Conservation (phyloP, 805 yeast species). For the Candida broadrunensis region DNA sequence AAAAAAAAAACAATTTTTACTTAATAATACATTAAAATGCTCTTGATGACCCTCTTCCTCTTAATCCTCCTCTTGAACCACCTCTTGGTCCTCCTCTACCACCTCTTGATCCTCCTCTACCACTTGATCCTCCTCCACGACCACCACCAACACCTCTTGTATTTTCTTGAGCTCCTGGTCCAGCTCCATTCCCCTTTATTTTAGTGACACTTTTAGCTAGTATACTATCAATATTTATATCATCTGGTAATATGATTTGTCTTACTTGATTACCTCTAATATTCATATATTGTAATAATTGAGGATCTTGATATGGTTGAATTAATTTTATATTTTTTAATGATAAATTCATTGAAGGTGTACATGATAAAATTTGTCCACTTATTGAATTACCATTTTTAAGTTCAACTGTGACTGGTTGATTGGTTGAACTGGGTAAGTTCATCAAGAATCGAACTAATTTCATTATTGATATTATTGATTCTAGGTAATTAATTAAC, state of each 20-base stretch:
- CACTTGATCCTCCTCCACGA: conserved; percentile 30
- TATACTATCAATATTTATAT: conserved; percentile 67
- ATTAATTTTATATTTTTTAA: conserved; percentile 79
- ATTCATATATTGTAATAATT: conserved; percentile 71
- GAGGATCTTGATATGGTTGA: conserved; percentile 65
- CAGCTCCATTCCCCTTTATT: conserved; percentile 42
- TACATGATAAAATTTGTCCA: conserved; percentile 80
- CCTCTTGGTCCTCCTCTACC: conserved; percentile 17
- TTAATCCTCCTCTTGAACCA: conserved; percentile 12
- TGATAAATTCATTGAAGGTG: conserved; percentile 89
- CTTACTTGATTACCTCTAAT: conserved; percentile 89
- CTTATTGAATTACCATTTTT: conserved; percentile 86
- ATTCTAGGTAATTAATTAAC: too few species aligned
- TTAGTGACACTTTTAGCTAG: conserved; percentile 50
- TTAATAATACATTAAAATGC: conserved; percentile 19
- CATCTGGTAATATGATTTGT: conserved; percentile 80
- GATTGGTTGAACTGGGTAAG: conserved; percentile 59
- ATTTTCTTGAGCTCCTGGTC: conserved; percentile 26
- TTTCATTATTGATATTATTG: conserved; percentile 54
- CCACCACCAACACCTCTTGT: conserved; percentile 16
- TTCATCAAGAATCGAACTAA: conserved; percentile 79
- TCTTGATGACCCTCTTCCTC: conserved; percentile 13
- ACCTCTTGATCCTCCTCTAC: conserved; percentile 20
- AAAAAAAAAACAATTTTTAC: too few species aligned
- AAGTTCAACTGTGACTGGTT: conserved; percentile 85